These are phyloP conservation scores for Fallopia convolvulus DNA, from an alignment of 148 eudicot species.

Conservation along the genomic window DNA sequence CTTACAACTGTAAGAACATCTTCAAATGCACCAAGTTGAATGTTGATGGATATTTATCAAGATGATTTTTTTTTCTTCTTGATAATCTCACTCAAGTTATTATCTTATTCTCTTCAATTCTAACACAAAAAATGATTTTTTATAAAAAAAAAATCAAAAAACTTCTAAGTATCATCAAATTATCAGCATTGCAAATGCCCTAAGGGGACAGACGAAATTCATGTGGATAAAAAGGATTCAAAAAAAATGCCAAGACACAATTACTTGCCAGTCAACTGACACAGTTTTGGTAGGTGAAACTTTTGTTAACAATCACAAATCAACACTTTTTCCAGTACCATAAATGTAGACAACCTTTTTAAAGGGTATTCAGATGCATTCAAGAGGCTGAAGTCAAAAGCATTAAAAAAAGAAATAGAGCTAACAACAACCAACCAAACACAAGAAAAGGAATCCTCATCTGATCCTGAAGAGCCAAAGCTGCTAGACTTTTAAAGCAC, in stretches of 20 bases:
- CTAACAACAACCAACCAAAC: slow-evolving; percentile 1
- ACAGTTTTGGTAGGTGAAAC: not conserved
- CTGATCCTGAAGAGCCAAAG: slow-evolving; percentile 9
- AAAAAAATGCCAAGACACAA: not conserved
- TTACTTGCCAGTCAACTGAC: not conserved
- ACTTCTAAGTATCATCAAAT: too few species aligned
- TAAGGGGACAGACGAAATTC: not conserved
- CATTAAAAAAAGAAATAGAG: not conserved
- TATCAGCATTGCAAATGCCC: too few species aligned
- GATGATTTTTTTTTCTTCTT: too few species aligned
- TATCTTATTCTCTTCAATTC: too few species aligned
- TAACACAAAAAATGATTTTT: too few species aligned
- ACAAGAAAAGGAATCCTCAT: not conserved
- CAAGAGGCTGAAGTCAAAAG: not conserved
- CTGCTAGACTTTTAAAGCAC: not conserved
- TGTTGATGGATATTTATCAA: too few species aligned
- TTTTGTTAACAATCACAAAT: not conserved
- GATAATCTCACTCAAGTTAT: too few species aligned
- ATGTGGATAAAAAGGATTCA: not conserved
- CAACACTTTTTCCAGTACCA: not conserved
- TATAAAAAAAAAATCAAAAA: too few species aligned
- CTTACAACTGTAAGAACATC: too few species aligned
- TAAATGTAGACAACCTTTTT: not conserved
- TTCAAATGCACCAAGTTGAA: too few species aligned
- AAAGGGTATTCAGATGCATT: not conserved